Evolutionary conservation across 805 yeast species (phyloP).

Genomic region (Phaffomyces thermotolerans): DNA sequence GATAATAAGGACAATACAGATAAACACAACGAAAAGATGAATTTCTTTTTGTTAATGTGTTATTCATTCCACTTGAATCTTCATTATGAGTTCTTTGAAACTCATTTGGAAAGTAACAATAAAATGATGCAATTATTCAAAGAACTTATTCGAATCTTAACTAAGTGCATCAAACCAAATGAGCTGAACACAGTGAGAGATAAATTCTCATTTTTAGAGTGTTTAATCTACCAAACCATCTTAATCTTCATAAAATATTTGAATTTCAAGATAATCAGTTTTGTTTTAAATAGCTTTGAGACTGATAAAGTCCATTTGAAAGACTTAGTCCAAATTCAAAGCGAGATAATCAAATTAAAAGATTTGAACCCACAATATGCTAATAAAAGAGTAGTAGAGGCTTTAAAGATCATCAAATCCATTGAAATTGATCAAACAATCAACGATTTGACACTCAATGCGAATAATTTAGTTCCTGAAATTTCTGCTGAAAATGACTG

Average conservation of each 20-base stretch:
- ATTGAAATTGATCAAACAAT: constrained; percentile 1
- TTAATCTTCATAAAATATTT: constrained; percentile 18
- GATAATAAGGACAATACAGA: too few species aligned
- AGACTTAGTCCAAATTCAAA: background rate
- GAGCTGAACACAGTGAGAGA: constrained; percentile 8
- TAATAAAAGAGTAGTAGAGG: constrained; percentile 5
- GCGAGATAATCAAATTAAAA: constrained; percentile 4
- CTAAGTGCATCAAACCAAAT: background rate
- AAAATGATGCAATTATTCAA: constrained; percentile 5
- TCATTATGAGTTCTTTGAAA: constrained; percentile 13
- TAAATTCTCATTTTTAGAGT: constrained; percentile 13
- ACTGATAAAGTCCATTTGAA: background rate
- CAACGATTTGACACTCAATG: too few species aligned
- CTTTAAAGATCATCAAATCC: constrained; percentile 6
- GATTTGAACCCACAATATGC: constrained; percentile 1
- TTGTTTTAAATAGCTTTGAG: background rate
- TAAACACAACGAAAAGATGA: background rate
- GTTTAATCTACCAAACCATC: constrained; percentile 16
- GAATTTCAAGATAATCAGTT: constrained; percentile 14
- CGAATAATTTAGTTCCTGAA: too few species aligned
- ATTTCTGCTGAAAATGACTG: too few species aligned
- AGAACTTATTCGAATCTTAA: constrained; percentile 4
- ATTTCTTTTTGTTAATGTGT: constrained; percentile 6
- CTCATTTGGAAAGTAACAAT: constrained; percentile 9
- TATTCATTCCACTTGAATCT: constrained; percentile 14